Evolutionary conservation across 2,329 filamentous ascomycete species (phyloP).

Genomic region (Gnomoniopsis smithogilvyi): DNA sequence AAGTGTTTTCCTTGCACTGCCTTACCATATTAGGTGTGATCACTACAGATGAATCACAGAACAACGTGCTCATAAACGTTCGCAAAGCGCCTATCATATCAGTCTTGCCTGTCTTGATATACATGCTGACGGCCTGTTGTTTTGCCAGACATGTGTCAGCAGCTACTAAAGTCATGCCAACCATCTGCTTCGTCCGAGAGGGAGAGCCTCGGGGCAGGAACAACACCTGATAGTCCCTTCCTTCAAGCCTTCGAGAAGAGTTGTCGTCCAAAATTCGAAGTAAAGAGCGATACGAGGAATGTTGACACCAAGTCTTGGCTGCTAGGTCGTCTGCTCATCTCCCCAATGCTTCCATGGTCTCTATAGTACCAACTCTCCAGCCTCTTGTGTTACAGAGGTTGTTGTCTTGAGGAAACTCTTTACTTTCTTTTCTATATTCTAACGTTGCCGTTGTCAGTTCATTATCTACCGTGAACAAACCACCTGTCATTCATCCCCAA

Average conservation of each 20-base stretch:
- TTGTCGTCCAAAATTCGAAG: neutral
- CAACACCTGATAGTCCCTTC: neutral
- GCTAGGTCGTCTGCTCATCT: neutral
- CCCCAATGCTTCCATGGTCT: constrained; percentile 15
- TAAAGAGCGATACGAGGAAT: neutral
- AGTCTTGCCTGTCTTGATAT: neutral
- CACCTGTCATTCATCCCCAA: neutral
- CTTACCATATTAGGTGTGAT: constrained; percentile 1
- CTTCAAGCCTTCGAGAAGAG: neutral
- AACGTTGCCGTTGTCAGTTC: neutral
- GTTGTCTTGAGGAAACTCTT: constrained; percentile 1
- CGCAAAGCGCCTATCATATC: neutral
- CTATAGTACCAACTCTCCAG: constrained; percentile 3
- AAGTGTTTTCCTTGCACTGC: constrained; percentile 19
- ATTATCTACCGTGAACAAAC: neutral
- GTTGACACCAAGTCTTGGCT: neutral
- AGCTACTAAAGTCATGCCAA: neutral
- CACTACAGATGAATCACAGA: constrained; percentile 1
- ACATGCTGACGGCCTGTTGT: neutral
- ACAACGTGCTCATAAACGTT: neutral
- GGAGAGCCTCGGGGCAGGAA: neutral
- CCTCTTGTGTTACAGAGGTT: constrained; percentile 8
- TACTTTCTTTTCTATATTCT: neutral
- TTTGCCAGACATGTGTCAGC: neutral
- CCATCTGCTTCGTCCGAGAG: neutral